Conservation (phyloP, 805 yeast species). For the Groenewaldozyma tartarivorans region DNA sequence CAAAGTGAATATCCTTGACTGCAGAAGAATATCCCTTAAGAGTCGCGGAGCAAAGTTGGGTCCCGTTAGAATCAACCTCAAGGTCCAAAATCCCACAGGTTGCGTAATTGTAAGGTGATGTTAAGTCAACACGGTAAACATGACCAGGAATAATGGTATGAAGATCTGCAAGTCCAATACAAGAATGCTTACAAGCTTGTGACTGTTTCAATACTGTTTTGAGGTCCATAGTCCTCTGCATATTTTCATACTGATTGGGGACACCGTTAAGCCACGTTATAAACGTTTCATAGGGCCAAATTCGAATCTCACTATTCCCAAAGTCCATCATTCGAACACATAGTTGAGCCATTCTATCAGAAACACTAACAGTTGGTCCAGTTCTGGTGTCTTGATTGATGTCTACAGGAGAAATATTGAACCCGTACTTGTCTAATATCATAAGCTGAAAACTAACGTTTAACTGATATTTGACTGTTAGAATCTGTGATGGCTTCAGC, state of each 20-base stretch:
- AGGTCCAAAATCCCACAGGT: background rate
- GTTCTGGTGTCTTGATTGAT: background rate
- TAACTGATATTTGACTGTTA: background rate
- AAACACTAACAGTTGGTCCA: background rate
- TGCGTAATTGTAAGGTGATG: background rate
- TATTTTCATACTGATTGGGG: too few species aligned
- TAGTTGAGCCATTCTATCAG: background rate
- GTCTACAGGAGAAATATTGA: background rate
- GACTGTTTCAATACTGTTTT: background rate
- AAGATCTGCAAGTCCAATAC: background rate
- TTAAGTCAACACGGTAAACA: background rate
- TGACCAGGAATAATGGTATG: too few species aligned
- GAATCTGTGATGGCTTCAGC: conserved; percentile 3
- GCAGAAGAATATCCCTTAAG: background rate
- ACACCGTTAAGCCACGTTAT: background rate
- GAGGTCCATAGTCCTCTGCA: background rate
- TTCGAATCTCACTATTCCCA: conserved; percentile 7
- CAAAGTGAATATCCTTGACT: background rate
- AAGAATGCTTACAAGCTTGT: background rate
- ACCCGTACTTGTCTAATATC: conserved; percentile 5
- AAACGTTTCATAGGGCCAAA: conserved; percentile 10
- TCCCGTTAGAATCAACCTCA: background rate
- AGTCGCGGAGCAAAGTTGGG: too few species aligned
- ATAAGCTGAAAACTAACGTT: conserved; percentile 6
- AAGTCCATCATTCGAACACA: conserved; percentile 16